Base-by-base conservation (phyloP, 331 rosid species). In the Saraca asoca region DNA sequence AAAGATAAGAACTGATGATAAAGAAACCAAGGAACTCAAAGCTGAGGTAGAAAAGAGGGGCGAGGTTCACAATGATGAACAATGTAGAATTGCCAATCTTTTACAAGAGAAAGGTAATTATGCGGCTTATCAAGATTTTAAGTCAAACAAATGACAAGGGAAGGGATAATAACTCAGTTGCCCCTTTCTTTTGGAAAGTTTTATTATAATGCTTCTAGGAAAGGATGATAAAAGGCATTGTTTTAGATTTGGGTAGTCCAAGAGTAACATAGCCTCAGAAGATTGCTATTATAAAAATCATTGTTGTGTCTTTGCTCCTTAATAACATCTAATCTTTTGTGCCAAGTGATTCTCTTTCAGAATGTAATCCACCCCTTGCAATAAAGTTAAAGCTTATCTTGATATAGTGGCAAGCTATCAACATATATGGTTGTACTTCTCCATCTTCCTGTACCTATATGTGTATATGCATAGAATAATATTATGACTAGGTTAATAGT, bases 71-170 rank as follows among this genome's bases (percentile, higher is more conserved):
- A 70, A 67, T 52, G 88, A 86, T 56, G 95, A 85, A 66, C 83
- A 63, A 66, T 50, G 62, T 66, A 85, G 85, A 79, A 69, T 56
- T 52, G 67, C 87, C 62, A 70, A 71, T 76, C 82, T 88, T 62
- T 68, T 85, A 20, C 79, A 80, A 63, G 87, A 85, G 80, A 93
- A 84, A 74, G 97, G 98, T 90, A 49, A 63, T 59, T 54, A 7
- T 54, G 60, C 59, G 24, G 19, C 12, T 54, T 10, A 18, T 54
- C 42, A 11, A 11, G 56, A 55, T 16, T 45, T 15, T 51, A 29
- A 43, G 41, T 57, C 29, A 13, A 41, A 9, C 33, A 54, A 46
- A 64, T 15, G 19, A 42, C 31, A 52, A 59, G 42, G 59, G 16
- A 19, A 50, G 51, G 56, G n/a, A n/a, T n/a, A n/a, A n/a, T 66